Conservation (phyloP, 345 rosid species). For the Toxicodendron radicans region DNA sequence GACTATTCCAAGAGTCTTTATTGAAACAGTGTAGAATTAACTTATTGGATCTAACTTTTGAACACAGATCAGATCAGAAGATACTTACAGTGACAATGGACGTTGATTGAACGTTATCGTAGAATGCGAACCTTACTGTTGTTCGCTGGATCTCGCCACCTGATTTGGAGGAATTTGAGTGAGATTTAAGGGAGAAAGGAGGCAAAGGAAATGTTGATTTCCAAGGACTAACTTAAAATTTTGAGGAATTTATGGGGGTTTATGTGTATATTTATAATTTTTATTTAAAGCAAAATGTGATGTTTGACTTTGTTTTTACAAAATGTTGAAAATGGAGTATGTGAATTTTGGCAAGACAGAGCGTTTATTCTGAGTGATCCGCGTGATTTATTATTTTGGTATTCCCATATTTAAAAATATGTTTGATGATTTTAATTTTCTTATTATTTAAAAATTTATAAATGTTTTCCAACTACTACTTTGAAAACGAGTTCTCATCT, state of each 20-base stretch:
- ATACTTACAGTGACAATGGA: constrained; percentile 4
- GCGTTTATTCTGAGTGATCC: not conserved
- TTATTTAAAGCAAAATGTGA: no score
- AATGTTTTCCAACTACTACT: no score
- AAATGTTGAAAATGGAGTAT: not conserved
- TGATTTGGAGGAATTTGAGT: constrained; percentile 21
- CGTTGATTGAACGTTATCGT: constrained; percentile 6
- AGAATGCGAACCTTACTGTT: constrained; percentile 5
- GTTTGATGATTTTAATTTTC: no score
- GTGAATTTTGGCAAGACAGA: not conserved
- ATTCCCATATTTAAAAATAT: no score
- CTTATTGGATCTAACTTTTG: not conserved
- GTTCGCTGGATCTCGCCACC: constrained; percentile 20
- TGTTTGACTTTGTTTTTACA: not conserved
- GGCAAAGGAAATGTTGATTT: not conserved
- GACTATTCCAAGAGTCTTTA: not conserved
- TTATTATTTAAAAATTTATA: no score
- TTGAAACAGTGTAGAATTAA: not conserved
- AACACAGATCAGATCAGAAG: constrained; percentile 19
- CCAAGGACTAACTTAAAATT: constrained; percentile 8
- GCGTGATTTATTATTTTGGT: no score
- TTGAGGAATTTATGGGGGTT: not conserved
- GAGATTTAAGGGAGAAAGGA: constrained; percentile 11
- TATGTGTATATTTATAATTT: not conserved
- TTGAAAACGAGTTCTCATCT: no score